Conservation (phyloP, 192 early-diverging fungal species). For the Paraglomus brasilianum region DNA sequence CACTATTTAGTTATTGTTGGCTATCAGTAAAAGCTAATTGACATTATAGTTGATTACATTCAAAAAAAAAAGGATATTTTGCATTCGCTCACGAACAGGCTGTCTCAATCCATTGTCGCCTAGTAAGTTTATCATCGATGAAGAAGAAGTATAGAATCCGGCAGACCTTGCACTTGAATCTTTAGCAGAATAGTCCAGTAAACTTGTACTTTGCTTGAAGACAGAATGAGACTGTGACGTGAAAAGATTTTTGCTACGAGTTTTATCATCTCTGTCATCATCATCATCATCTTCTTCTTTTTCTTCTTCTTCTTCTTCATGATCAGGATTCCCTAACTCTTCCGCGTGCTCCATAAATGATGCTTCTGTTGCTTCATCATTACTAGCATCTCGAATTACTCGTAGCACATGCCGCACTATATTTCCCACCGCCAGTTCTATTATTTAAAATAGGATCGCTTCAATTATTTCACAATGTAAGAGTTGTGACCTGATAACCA, state of each 20-base stretch:
- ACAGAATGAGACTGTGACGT: too few relatives aligned
- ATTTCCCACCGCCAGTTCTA: slow-evolving; percentile 83
- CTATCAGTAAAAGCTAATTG: not conserved
- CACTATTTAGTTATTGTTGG: too few relatives aligned
- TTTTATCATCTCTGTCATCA: slow-evolving; percentile 28
- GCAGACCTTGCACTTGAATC: slow-evolving; percentile 29
- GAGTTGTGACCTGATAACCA: not conserved
- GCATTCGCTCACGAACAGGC: slow-evolving; percentile 10
- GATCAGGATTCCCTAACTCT: slow-evolving; percentile 28
- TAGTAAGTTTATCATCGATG: slow-evolving; percentile 64
- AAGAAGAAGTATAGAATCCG: slow-evolving; percentile 40
- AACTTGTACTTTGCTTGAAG: too few relatives aligned
- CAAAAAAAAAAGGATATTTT: slow-evolving; percentile 28
- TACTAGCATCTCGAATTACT: slow-evolving; percentile 68
- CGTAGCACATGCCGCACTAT: slow-evolving; percentile 80
- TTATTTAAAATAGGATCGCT: not conserved
- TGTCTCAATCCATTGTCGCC: slow-evolving; percentile 47
- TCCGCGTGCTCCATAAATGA: slow-evolving; percentile 14
- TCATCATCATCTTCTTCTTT: slow-evolving; percentile 31
- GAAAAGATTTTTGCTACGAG: too few relatives aligned
- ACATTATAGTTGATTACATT: not conserved
- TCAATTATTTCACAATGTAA: too few relatives aligned
- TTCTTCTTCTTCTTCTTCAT: slow-evolving; percentile 17
- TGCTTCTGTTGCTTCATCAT: slow-evolving; percentile 28
- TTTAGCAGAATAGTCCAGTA: not conserved